Evolutionary conservation across 2,329 filamentous ascomycete species (phyloP).

Genomic region (Madurella mycetomatis): DNA sequence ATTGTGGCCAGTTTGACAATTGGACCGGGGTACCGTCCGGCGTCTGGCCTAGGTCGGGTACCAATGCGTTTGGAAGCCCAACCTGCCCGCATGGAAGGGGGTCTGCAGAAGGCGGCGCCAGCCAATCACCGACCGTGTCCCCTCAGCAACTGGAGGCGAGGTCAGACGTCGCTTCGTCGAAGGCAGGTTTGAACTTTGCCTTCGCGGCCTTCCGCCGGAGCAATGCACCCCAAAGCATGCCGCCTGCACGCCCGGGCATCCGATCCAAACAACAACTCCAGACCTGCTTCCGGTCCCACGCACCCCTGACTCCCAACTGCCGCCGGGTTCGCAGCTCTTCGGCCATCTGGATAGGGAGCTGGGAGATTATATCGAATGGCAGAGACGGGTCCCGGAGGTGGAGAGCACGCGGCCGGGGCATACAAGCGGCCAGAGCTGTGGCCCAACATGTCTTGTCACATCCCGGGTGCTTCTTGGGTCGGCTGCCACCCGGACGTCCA

Average conservation of each 20-base stretch:
- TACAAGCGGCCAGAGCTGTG: too few relatives aligned
- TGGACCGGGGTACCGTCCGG: constrained; percentile 10
- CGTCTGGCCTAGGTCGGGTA: constrained; percentile 37
- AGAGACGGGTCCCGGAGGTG: too few relatives aligned
- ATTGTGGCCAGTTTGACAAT: constrained; percentile 3
- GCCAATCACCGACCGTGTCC: constrained; percentile 29
- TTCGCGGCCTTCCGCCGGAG: not conserved
- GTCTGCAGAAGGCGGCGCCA: not conserved
- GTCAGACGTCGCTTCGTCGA: constrained; percentile 6
- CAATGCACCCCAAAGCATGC: not conserved
- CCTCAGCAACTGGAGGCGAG: constrained; percentile 2
- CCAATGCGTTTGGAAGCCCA: constrained; percentile 41
- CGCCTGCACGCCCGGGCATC: not conserved
- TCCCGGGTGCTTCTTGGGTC: not conserved
- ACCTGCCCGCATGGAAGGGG: constrained; percentile 17
- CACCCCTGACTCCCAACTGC: not conserved
- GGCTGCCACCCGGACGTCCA: not conserved
- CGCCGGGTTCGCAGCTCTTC: not conserved
- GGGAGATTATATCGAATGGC: too few relatives aligned
- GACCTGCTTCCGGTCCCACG: not conserved
- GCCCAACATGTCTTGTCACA: not conserved
- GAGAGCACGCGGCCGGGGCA: too few relatives aligned
- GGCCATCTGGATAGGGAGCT: not conserved
- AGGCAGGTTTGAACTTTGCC: not conserved
- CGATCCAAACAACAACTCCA: not conserved